Base-by-base conservation (phyloP, 331 rosid species). In the Telfairia occidentalis region DNA sequence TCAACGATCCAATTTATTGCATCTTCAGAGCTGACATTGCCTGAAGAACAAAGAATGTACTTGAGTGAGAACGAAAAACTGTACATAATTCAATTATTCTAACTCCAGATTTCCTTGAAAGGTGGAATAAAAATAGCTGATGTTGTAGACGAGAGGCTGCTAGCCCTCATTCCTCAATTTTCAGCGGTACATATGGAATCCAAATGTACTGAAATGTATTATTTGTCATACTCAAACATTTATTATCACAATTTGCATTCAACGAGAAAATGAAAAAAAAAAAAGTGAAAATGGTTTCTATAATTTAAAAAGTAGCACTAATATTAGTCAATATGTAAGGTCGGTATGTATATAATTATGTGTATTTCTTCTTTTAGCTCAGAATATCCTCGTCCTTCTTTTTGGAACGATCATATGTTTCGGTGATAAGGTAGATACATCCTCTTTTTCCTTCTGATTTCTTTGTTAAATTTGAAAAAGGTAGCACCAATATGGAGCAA, bases 1-100 rank as follows among this genome's bases (percentile, higher is more conserved):
- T 88, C 89, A 67, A 91, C 0, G 2, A 87, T 83, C 98, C 98
- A 94, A 69, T 81, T 77, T 81, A 94, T 75, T 52, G 92, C 87
- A 35, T 77, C 92, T 81, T 80, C 96, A 80, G 83, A 21, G 86
- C 80, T 79, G 61, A 74, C 74, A 82, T 91, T 94, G 2, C 92
- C 97, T 94, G 81, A 71, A 73, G 59, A 79, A 77, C 18, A 26
- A 61, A 81, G 70, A 50, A 82, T n/a, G 6, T 52, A 24, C 2
- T 1, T 23, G 3, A 28, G 1, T 77, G 55, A 72, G 13, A 24
- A 49, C 28, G 19, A 28, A 38, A 77, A 77, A 74, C 24, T 37
- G 43, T 45, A 48, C 2, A 43, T 54, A 55, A 18, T 29, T 30
- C 40, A 52, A 70, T 16, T 23, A 65, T 37, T 49, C 16, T 52